Conservation (phyloP, 139 green algal genomes). For the Raphidocelis subcapitata region DNA sequence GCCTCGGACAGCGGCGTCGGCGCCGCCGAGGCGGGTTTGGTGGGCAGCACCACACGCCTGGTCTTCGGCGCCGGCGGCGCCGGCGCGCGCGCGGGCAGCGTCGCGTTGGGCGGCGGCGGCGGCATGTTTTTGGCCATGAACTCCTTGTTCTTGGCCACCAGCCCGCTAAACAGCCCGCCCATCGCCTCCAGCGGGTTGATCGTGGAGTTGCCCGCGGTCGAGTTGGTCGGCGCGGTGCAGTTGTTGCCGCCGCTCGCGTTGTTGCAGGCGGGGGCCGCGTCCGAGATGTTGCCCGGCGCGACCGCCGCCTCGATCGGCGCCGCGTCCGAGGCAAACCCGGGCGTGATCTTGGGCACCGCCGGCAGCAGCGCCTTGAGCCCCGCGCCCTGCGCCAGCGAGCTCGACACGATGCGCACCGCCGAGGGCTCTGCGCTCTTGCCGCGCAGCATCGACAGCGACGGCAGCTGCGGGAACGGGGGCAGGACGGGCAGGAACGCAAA, state of each 20-base stretch:
- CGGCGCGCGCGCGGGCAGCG: too few species aligned
- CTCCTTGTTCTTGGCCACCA: slow-evolving; percentile 5
- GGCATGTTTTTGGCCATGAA: slow-evolving; percentile 2
- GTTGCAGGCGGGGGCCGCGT: slow-evolving; percentile 8
- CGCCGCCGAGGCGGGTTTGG: too few species aligned
- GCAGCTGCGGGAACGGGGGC: background rate
- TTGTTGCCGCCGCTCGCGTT: background rate
- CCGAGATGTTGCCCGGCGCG: slow-evolving; percentile 2
- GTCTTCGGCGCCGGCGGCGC: too few species aligned
- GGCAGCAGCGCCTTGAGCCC: slow-evolving; percentile 23
- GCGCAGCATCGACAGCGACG: slow-evolving; percentile 1
- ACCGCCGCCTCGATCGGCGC: background rate
- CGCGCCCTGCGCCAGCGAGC: background rate
- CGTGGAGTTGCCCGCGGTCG: background rate
- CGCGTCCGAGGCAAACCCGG: slow-evolving; percentile 6
- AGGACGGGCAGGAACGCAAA: background rate
- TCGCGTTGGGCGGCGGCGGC: background rate
- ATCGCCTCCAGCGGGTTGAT: slow-evolving; percentile 2
- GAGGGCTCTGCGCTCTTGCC: slow-evolving; percentile 10
- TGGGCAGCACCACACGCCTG: too few species aligned
- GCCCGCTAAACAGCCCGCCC: background rate
- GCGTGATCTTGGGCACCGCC: slow-evolving; percentile 7
- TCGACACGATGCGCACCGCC: background rate
- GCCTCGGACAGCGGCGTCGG: too few species aligned
- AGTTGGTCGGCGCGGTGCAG: slow-evolving; percentile 2